phyloP scores from a whole-genome alignment of 176 grass and related monocot species.

The Pontederia paniculata region DNA sequence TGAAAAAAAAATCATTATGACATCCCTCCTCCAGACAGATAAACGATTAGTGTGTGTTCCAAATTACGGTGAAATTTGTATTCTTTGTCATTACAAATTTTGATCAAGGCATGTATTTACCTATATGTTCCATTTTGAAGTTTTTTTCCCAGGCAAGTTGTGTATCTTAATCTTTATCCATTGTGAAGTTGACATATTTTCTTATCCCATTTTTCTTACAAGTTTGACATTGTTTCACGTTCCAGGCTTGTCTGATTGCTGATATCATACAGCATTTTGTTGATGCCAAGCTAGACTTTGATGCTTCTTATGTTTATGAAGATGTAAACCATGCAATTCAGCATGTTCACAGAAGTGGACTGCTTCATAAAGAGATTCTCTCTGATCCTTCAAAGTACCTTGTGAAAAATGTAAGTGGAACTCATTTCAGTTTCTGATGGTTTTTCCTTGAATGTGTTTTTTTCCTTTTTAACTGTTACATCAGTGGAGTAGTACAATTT shows the following conservation, averaged over 20 bases:
- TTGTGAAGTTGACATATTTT: too few species aligned
- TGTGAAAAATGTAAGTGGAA: constrained; percentile 64
- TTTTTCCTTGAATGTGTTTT: not conserved
- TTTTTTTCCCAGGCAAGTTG: too few species aligned
- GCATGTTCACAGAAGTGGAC: constrained; percentile 88
- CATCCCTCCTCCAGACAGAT: too few species aligned
- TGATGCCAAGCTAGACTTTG: constrained; percentile 90
- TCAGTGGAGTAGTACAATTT: not conserved
- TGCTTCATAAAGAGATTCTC: constrained; percentile 77
- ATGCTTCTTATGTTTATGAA: constrained; percentile 86
- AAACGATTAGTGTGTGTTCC: too few species aligned
- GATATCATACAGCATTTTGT: constrained; percentile 93
- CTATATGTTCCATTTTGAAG: too few species aligned
- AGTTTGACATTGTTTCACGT: constrained; percentile 23
- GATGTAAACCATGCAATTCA: constrained; percentile 92
- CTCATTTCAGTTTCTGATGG: not conserved
- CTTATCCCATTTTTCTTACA: constrained; percentile 17
- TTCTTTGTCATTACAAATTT: too few species aligned
- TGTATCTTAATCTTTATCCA: too few species aligned
- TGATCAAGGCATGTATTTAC: too few species aligned
- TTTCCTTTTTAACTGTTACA: not conserved
- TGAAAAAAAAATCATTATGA: too few species aligned
- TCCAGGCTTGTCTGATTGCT: constrained; percentile 86
- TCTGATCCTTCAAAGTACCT: constrained; percentile 81
- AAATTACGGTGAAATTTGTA: too few species aligned